phyloP scores from a whole-genome alignment of 441 rosid species.

The Pelargonium cotyledonis region DNA sequence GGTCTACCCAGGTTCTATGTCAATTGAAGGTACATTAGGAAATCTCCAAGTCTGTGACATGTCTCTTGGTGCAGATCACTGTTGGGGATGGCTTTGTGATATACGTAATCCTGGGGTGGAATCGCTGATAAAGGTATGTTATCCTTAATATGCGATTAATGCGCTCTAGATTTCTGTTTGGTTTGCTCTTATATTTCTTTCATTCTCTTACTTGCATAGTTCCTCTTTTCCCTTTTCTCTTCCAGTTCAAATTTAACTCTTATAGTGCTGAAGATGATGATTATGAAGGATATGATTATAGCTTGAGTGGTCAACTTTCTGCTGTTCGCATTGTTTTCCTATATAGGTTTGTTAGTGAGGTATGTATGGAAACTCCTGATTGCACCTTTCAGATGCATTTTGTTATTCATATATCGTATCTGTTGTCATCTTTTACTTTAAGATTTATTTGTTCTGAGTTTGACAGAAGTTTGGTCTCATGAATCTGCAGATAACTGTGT shows the following conservation, averaged over 20 bases:
- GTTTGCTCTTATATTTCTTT: background rate
- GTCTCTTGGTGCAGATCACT: constrained; percentile 73
- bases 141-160: constrained; percentile 13
- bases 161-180: constrained; percentile 5
- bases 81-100: constrained; percentile 98
- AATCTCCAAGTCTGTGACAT: constrained; percentile 93
- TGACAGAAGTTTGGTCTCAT: constrained; percentile 21
- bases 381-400: background rate
- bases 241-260: constrained; percentile 87
- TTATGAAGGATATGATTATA: constrained; percentile 95
- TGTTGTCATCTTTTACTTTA: too few species aligned
- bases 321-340: constrained; percentile 97
- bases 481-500: constrained; percentile 70
- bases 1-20: constrained; percentile 92
- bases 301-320: constrained; percentile 85
- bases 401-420: background rate
- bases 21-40: constrained; percentile 91
- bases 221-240: constrained; percentile 20
- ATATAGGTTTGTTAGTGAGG: constrained; percentile 98
- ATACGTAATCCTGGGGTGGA: constrained; percentile 95
- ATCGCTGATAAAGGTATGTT: constrained; percentile 80
- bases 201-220: constrained; percentile 12
- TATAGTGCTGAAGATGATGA: constrained; percentile 93
- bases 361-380: constrained; percentile 31
- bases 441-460: constrained; percentile 4